Evolutionary conservation across 352 stramenopile genomes (phyloP), one percentile per base, ranked within the genome.

Genomic region (Pelagophyceae sp.): DNA sequence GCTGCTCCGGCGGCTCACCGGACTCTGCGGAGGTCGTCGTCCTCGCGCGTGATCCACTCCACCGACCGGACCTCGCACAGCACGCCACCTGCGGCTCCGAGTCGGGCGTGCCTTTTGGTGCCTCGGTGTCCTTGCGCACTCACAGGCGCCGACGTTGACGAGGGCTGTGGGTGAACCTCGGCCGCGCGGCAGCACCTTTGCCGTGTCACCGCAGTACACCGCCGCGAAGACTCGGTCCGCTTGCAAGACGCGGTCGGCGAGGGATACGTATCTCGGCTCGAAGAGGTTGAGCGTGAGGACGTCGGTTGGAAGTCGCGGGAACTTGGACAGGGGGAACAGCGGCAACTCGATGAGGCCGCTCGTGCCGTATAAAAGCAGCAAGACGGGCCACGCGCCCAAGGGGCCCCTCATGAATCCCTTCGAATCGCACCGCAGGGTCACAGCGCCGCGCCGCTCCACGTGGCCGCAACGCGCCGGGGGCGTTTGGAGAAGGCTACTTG

Each of bases 341-440:
- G 58, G 58, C 58, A 67, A 15, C 50, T 60, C 50, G 50, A 60
- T n/a, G n/a, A n/a, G n/a, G n/a, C n/a, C n/a, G n/a, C n/a, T n/a
- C n/a, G n/a, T n/a, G n/a, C n/a, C n/a, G n/a, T n/a, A n/a, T n/a
- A n/a, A n/a, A n/a, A n/a, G n/a, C n/a, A n/a, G n/a, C n/a, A n/a
- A n/a, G n/a, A n/a, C n/a, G n/a, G n/a, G n/a, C n/a, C n/a, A n/a
- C n/a, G n/a, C n/a, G n/a, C n/a, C n/a, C n/a, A n/a, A n/a, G n/a
- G n/a, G n/a, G n/a, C n/a, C n/a, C n/a, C n/a, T n/a, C n/a, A n/a
- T n/a, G n/a, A n/a, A n/a, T n/a, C n/a, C n/a, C n/a, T n/a, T n/a
- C n/a, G n/a, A n/a, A n/a, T n/a, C n/a, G n/a, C n/a, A n/a, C n/a
- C n/a, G n/a, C n/a, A n/a, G n/a, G n/a, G n/a, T n/a, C n/a, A n/a